Conservation (phyloP, 2,329 filamentous ascomycete genomes). For the Fusarium sp. region DNA sequence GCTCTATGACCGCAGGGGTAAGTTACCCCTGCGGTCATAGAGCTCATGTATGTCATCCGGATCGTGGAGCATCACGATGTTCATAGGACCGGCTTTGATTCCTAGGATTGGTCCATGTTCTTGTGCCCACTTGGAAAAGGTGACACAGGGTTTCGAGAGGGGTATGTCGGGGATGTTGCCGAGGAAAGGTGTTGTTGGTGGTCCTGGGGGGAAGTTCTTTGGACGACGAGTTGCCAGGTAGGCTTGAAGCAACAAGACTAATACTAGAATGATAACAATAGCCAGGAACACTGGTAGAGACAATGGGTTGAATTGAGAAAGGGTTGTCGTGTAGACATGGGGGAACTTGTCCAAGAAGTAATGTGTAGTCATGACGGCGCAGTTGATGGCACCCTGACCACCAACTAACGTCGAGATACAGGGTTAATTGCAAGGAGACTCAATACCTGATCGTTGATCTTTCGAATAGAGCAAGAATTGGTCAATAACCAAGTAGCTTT, state of each 20-base stretch:
- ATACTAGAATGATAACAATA: not conserved
- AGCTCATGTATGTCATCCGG: slow-evolving; percentile 48
- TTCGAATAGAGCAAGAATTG: not conserved
- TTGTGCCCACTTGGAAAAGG: slow-evolving; percentile 46
- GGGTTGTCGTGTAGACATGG: not conserved
- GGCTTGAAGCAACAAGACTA: slow-evolving; percentile 4
- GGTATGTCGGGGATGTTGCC: slow-evolving; percentile 44
- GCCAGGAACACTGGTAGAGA: not conserved
- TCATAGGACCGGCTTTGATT: slow-evolving; percentile 44
- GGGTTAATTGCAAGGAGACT: not conserved
- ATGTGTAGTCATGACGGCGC: not conserved
- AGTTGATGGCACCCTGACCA: not conserved
- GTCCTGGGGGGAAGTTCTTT: slow-evolving; percentile 24
- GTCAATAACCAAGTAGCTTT: not conserved
- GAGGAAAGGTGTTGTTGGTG: slow-evolving; percentile 28
- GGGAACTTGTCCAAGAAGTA: not conserved
- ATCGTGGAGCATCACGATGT: slow-evolving; percentile 48
- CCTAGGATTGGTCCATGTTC: slow-evolving; percentile 49
- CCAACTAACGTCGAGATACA: not conserved
- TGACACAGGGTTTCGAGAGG: slow-evolving; percentile 35
- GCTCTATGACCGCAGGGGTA: too few species aligned
- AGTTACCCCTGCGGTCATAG: slow-evolving; percentile 48
- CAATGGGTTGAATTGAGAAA: not conserved
- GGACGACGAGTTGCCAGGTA: not conserved
- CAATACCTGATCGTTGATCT: not conserved